These are phyloP conservation scores for Xylaria bambusicola DNA, from an alignment of 495 filamentous ascomycete species.

Conservation along the genomic window DNA sequence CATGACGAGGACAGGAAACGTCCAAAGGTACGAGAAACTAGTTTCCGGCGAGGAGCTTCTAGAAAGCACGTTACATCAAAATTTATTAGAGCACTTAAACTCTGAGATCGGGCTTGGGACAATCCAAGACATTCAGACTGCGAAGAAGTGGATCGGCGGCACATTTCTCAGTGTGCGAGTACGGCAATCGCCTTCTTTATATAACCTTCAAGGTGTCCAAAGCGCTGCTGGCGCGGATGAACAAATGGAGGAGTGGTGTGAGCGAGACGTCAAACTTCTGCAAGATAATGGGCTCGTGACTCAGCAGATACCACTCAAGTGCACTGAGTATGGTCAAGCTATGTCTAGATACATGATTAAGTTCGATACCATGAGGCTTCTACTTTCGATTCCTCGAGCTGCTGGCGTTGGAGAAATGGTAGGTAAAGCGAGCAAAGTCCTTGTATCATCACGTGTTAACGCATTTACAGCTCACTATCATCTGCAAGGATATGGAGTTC, in stretches of 20 bases:
- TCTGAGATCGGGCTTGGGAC: slow-evolving; percentile 89
- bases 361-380: slow-evolving; percentile 84
- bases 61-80: slow-evolving; percentile 85
- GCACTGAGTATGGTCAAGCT: slow-evolving; percentile 78
- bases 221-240: slow-evolving; percentile 62
- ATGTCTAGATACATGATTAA: slow-evolving; percentile 94
- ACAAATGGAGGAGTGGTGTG: slow-evolving; percentile 76
- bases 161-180: slow-evolving; percentile 89
- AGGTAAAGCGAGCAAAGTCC: slow-evolving; percentile 34
- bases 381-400: slow-evolving; percentile 64
- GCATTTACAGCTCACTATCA: slow-evolving; percentile 55
- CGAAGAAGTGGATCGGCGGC: slow-evolving; percentile 78
- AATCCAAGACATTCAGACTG: slow-evolving; percentile 67
- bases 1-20: slow-evolving; percentile 72
- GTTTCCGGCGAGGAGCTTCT: slow-evolving; percentile 79
- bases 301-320: slow-evolving; percentile 51
- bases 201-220: slow-evolving; percentile 54
- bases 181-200: slow-evolving; percentile 75
- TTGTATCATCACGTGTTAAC: slow-evolving; percentile 35
- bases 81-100: slow-evolving; percentile 91
- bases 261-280: slow-evolving; percentile 72
- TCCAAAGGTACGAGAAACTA: slow-evolving; percentile 75
- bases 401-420: slow-evolving; percentile 72
- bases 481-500: slow-evolving; percentile 70
- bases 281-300: slow-evolving; percentile 62